These are phyloP conservation scores for Stereum hirsutum DNA, from an alignment of 1,284 basidiomycete species.

Conservation along the genomic window DNA sequence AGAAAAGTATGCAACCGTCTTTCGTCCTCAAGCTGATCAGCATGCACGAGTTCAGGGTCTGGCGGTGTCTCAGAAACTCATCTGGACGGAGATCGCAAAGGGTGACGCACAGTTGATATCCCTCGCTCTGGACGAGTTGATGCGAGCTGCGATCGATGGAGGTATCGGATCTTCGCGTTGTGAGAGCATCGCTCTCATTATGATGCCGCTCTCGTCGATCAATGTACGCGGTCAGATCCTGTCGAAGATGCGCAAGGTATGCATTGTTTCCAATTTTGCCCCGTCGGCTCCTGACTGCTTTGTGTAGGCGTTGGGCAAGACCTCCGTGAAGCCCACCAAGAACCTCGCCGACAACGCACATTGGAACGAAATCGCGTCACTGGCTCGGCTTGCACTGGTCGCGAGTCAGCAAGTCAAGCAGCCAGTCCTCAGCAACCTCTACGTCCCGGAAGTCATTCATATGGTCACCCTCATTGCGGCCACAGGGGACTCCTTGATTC, in stretches of 20 bases:
- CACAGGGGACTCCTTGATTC: slow-evolving; percentile 64
- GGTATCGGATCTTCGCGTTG: slow-evolving; percentile 69
- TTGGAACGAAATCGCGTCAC: slow-evolving; percentile 79
- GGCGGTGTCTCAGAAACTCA: slow-evolving; percentile 55
- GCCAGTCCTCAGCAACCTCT: slow-evolving; percentile 62
- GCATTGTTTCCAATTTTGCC: slow-evolving; percentile 9
- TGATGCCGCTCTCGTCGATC: slow-evolving; percentile 69
- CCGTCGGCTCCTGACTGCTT: slow-evolving; percentile 5
- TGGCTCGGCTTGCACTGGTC: slow-evolving; percentile 65
- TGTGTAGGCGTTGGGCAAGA: slow-evolving; percentile 59
- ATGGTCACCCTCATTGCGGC: slow-evolving; percentile 68
- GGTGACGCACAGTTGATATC: slow-evolving; percentile 62
- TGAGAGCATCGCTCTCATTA: slow-evolving; percentile 67
- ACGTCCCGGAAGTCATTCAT: slow-evolving; percentile 77
- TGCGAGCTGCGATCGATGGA: slow-evolving; percentile 73
- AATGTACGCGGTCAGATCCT: slow-evolving; percentile 72
- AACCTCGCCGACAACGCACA: slow-evolving; percentile 63
- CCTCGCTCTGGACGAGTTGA: slow-evolving; percentile 67
- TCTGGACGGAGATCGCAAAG: slow-evolving; percentile 71
- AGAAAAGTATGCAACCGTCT: too few relatives aligned
- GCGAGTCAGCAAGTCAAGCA: slow-evolving; percentile 63
- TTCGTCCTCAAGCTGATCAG: too few relatives aligned
- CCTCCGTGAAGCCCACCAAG: slow-evolving; percentile 52
- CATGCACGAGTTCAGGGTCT: slow-evolving; percentile 32
- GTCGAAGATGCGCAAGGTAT: slow-evolving; percentile 69